Evolutionary conservation across 106 monocot species (phyloP).

Genomic region (Acorus calamus): DNA sequence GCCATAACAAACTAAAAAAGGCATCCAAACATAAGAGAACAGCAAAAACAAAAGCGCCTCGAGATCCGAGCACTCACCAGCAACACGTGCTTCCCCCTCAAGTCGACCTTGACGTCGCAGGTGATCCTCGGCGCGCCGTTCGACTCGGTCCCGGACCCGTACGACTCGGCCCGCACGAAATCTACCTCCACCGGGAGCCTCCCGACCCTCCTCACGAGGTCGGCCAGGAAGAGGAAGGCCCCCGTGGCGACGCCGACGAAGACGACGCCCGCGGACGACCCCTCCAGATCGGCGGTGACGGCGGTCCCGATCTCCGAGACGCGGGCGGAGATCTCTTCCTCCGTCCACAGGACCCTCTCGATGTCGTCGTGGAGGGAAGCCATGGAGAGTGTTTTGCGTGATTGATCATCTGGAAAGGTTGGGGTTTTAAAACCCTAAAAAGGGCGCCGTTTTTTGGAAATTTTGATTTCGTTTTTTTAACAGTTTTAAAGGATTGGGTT

Average conservation of each 20-base stretch:
- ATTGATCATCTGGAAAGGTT: too few species aligned
- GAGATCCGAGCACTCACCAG: constrained; percentile 24
- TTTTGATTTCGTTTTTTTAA: too few species aligned
- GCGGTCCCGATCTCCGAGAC: constrained; percentile 42
- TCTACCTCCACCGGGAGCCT: constrained; percentile 50
- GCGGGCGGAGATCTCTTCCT: constrained; percentile 48
- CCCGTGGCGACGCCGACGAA: constrained; percentile 85
- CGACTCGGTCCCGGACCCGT: constrained; percentile 67
- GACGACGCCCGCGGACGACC: constrained; percentile 1
- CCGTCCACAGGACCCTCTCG: constrained; percentile 71
- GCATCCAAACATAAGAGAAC: not conserved
- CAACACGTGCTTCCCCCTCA: constrained; percentile 74
- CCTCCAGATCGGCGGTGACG: constrained; percentile 43
- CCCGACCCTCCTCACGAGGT: constrained; percentile 46
- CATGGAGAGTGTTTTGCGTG: not conserved
- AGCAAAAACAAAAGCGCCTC: not conserved
- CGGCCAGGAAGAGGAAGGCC: constrained; percentile 79
- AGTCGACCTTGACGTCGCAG: constrained; percentile 65
- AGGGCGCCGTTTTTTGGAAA: too few species aligned
- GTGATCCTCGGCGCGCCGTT: constrained; percentile 50
- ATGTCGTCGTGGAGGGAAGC: constrained; percentile 28
- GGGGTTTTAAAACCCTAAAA: too few species aligned
- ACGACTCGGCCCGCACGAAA: constrained; percentile 75
- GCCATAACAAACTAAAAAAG: not conserved
- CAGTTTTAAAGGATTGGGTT: too few species aligned